Evolutionary conservation across 441 rosid species (phyloP).

Genomic region (Theobroma grandiflorum): DNA sequence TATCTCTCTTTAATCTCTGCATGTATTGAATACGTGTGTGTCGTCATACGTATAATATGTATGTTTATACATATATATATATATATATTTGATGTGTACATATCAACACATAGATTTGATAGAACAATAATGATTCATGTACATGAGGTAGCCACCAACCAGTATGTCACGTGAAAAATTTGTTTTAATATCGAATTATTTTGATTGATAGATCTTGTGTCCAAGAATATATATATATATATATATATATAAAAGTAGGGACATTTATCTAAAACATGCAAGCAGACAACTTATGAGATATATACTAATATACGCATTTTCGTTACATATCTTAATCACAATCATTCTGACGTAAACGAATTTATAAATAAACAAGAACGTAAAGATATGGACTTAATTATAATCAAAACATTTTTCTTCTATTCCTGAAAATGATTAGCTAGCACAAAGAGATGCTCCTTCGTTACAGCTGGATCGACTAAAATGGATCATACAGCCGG

Average conservation of each 20-base stretch:
- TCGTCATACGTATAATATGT: no score
- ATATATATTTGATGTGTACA: no score
- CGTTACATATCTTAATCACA: no score
- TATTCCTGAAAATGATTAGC: neutral
- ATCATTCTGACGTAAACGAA: neutral
- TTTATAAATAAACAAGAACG: neutral
- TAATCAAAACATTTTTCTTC: neutral
- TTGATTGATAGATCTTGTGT: neutral
- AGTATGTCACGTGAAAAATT: neutral
- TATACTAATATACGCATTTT: no score
- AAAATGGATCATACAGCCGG: neutral
- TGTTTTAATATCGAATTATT: neutral
- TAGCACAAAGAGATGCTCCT: neutral
- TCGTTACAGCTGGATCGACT: neutral
- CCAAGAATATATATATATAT: neutral
- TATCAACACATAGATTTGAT: neutral
- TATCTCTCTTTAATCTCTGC: no score
- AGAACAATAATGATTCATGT: neutral
- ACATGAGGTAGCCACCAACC: neutral
- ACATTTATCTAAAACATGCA: no score
- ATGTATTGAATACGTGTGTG: neutral
- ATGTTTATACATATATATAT: neutral
- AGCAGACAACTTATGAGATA: no score
- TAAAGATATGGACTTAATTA: neutral
- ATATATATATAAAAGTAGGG: neutral